phyloP scores from a whole-genome alignment of 768 basidiomycete species.

The Mycena capillaripes region DNA sequence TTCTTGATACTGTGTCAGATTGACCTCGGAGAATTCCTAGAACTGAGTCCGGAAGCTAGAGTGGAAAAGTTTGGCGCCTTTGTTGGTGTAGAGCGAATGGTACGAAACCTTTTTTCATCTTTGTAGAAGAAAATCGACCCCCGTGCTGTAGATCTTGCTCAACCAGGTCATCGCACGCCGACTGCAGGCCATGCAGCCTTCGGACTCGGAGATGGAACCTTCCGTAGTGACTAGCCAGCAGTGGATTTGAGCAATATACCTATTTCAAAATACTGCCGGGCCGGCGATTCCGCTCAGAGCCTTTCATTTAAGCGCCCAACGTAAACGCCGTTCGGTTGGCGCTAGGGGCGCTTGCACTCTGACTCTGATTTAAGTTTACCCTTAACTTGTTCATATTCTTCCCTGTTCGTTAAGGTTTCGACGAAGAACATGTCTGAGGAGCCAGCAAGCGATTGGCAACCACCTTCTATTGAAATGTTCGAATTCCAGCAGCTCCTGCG shows the following conservation, averaged over 20 bases:
- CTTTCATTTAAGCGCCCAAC: background rate
- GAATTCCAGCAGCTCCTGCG: conserved; percentile 48
- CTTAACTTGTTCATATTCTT: background rate
- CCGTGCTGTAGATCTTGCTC: conserved; percentile 45
- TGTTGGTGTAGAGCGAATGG: conserved; percentile 67
- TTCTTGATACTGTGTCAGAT: conserved; percentile 71
- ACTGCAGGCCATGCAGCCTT: conserved; percentile 46
- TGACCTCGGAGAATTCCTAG: conserved; percentile 68
- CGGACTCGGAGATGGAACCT: conserved; percentile 32
- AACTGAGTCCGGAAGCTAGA: conserved; percentile 62
- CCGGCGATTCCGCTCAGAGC: background rate
- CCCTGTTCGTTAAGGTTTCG: background rate
- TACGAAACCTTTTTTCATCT: conserved; percentile 48
- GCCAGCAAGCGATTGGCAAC: conserved; percentile 12
- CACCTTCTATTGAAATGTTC: conserved; percentile 44
- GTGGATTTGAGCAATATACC: background rate
- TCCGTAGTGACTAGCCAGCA: conserved; percentile 16
- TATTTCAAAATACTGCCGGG: background rate
- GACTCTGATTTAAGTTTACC: background rate
- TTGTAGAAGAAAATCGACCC: background rate
- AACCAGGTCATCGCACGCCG: conserved; percentile 54
- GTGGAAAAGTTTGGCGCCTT: conserved; percentile 58
- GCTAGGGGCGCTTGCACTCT: background rate
- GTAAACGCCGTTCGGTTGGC: background rate
- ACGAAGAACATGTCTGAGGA: background rate